Base-by-base conservation (phyloP, 2,329 filamentous ascomycete genomes). In the Zymoseptoria tritici region DNA sequence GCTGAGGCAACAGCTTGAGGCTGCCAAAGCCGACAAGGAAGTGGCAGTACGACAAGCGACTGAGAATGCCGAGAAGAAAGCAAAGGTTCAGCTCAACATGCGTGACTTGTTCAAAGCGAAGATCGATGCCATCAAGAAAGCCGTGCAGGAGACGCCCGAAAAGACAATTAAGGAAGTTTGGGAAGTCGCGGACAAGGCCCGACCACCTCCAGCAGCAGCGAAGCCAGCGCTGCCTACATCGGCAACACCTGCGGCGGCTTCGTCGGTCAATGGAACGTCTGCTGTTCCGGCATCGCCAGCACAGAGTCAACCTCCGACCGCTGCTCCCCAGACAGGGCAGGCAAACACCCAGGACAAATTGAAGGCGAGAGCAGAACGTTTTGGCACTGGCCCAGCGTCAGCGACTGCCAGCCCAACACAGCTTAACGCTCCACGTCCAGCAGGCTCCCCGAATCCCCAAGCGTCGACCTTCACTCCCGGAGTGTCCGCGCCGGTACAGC, bases 151-250 rank as follows among this genome's bases (percentile, higher is more conserved):
- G 54, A 97, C 92, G 0, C 93, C 93, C 0, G 81, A 93, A 68
- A 86, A 85, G 71, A 85, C 91, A 0, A 91, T 97, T 3, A 83
- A 79, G 9, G 91, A 97, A 74, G 92, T 97, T 0, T 97, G 90
- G 89, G 85, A 88, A 64, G 78, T 89, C 57, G 91, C 88, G 0
- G 92, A 93, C 75, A 79, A 76, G 57, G 82, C 85, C 20, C 68
- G 72, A 56, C 65, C 71, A 51, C 59, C 70, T 49, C 68, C 68
- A 54, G 26, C 67, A 62, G 68, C 57, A 59, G 61, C 58, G 55
- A 57, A 57, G 54, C 63, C 63, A 21, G 63, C 57, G 24, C 62
- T 29, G 52, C 55, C 59, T 22, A 16, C 57, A 19, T 22, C 61
- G 36, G 53, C 62, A 9, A 46, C 61, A 46, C 46, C 62, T 53